Conservation (phyloP, 2,329 filamentous ascomycete species). For the Trichoderma harzianum region DNA sequence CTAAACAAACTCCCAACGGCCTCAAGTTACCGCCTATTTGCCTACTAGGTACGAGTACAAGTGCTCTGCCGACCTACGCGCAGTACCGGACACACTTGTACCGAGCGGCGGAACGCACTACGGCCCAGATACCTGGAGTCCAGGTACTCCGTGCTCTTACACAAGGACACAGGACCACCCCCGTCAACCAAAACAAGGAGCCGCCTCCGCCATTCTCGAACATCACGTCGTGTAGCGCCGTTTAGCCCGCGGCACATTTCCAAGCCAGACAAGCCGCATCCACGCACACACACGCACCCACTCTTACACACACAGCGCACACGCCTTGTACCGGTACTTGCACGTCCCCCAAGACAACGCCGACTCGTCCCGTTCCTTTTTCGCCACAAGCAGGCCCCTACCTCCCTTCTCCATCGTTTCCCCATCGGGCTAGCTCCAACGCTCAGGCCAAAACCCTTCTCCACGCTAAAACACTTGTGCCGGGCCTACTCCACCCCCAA, state of each 20-base stretch:
- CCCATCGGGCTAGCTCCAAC: conserved; percentile 1
- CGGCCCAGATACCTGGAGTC: not conserved
- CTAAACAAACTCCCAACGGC: not conserved
- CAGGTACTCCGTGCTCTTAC: not conserved
- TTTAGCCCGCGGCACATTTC: conserved; percentile 10
- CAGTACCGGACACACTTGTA: not conserved
- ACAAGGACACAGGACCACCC: not conserved
- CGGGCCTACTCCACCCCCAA: conserved; percentile 17
- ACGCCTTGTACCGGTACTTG: not conserved
- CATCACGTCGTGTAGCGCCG: conserved; percentile 4
- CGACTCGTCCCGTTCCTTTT: conserved; percentile 14
- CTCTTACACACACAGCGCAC: not conserved
- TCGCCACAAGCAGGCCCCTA: conserved; percentile 1
- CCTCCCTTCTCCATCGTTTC: conserved; percentile 13
- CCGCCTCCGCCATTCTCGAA: conserved; percentile 6
- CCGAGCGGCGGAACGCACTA: not conserved
- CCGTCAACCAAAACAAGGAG: not conserved
- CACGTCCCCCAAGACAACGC: not conserved
- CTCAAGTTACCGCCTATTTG: not conserved
- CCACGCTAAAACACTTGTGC: conserved; percentile 15
- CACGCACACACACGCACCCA: not conserved
- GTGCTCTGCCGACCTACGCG: not conserved
- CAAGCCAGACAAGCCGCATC: not conserved
- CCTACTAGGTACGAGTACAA: too few species aligned
- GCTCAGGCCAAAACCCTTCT: not conserved